Base-by-base conservation (phyloP, 495 filamentous ascomycete species). In the Penicillium subrubescens region DNA sequence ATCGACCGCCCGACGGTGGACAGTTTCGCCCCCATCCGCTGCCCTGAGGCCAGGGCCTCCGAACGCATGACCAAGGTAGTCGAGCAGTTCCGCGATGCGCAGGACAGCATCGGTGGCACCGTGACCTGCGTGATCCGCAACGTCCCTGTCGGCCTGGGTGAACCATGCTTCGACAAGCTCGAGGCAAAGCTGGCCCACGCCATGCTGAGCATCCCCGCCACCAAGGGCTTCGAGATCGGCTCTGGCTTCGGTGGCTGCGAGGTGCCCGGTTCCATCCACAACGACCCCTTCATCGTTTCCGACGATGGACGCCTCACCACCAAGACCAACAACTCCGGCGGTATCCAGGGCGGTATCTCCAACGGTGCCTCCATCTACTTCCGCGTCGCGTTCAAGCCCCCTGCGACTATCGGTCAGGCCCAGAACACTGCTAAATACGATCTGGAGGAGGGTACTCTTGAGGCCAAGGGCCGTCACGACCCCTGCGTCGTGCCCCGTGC, bases 331-430 rank as follows among this genome's bases (percentile, higher is more conserved):
- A 95, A 96, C 83, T 95, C 91, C 3, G 96, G 95, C 25, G 95
- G 95, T 67, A 92, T 99, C 68, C 95, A 99, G 80, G 95, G 95
- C 44, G 95, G 95, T 62, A 99, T 99, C 75, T 90, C 90, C 57
- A 99, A 99, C 77, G 95, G 96, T 56, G 92, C 92, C 23, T 89
- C 87, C 33, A 92, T 99, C 79, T 98, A 94, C 84, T 98, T 99
- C 87, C 89, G 90, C 51, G 87, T 97, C 29, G 95, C 86, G 15
- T 99, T 99, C 88, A 99, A 99, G 81, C 91, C 94, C 2, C 87
- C 95, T 8, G 95, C 95, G 10, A 99, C 95, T 10, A 99, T 99
- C 73, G 92, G 93, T 37, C 91, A 94, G 79, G 92, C 92, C 27
- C 95, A 99, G 79, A 80, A 81, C 23, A 99, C 96, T 5, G 89